Evolutionary conservation across 345 rosid species (phyloP).

Genomic region (Salix viminalis): DNA sequence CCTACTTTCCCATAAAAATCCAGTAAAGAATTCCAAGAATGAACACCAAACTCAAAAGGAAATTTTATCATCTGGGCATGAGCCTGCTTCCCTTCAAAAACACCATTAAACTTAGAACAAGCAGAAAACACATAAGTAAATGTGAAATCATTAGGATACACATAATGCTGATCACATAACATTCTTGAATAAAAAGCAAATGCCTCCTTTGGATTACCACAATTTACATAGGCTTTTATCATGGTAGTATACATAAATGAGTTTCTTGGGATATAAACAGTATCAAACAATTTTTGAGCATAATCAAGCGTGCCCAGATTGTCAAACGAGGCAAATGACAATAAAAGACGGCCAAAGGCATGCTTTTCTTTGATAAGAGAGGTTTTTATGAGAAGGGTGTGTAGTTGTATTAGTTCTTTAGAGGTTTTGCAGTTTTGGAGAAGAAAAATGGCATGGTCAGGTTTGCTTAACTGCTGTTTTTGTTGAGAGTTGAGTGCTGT

Average conservation of each 20-base stretch:
- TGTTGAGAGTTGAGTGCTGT: not conserved
- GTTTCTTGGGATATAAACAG: not conserved
- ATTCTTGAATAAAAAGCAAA: constrained; percentile 12
- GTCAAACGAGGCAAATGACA: constrained; percentile 10
- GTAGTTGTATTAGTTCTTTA: constrained; percentile 14
- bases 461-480: constrained; percentile 1
- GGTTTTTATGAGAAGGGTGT: constrained; percentile 20
- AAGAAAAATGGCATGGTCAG: constrained; percentile 13
- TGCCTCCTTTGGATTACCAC: constrained; percentile 17
- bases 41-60: constrained; percentile 11
- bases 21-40: constrained; percentile 26
- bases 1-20: constrained; percentile 23
- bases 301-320: constrained; percentile 4
- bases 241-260: constrained; percentile 16
- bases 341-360: constrained; percentile 23
- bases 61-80: constrained; percentile 28
- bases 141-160: constrained; percentile 16
- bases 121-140: constrained; percentile 28
- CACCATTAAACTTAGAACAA: constrained; percentile 19
- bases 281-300: constrained; percentile 16
- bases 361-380: constrained; percentile 16
- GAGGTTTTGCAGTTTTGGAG: constrained; percentile 10
- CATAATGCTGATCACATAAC: constrained; percentile 1
- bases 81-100: constrained; percentile 27
- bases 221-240: constrained; percentile 14